Conservation (phyloP, 352 stramenopile genomes). For the Globisporangium canariense region DNA sequence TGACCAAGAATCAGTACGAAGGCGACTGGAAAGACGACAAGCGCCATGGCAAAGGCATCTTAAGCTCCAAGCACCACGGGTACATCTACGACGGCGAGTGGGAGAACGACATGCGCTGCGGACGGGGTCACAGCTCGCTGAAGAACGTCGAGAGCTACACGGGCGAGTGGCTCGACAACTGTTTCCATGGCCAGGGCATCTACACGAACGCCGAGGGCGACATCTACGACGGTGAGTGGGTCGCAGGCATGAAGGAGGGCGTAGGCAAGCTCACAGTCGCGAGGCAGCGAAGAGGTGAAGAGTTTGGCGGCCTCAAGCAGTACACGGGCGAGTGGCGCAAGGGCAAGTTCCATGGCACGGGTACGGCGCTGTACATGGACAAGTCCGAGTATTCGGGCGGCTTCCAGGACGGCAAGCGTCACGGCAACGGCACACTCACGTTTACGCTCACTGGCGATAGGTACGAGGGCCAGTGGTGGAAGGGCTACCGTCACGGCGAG, state of each 20-base stretch:
- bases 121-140: slow-evolving; percentile 66
- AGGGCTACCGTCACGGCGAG: slow-evolving; percentile 66
- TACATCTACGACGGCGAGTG: slow-evolving; percentile 84
- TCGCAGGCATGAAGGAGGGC: slow-evolving; percentile 43
- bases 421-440: slow-evolving; percentile 64
- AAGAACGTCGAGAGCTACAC: slow-evolving; percentile 73
- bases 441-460: slow-evolving; percentile 32
- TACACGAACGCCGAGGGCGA: slow-evolving; percentile 60
- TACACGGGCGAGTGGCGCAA: slow-evolving; percentile 67
- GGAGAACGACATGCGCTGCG: slow-evolving; percentile 62
- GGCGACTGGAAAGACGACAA: slow-evolving; percentile 63
- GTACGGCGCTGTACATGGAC: slow-evolving; percentile 82
- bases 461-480: slow-evolving; percentile 79
- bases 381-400: slow-evolving; percentile 87
- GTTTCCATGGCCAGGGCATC: slow-evolving; percentile 60
- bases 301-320: slow-evolving; percentile 48
- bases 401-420: slow-evolving; percentile 68
- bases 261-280: slow-evolving; percentile 55
- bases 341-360: slow-evolving; percentile 67
- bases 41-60: slow-evolving; percentile 65
- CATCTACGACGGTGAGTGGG: slow-evolving; percentile 72
- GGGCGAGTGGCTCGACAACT: slow-evolving; percentile 59
- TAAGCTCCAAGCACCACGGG: slow-evolving; percentile 54
- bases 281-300: slow-evolving; percentile 19
- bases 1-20: slow-evolving; percentile 77